A percentile compares a stretch with the other conserved stretches of the same genome.
These are phyloP conservation scores for Cladosporium sp. DNA, from an alignment of 2,329 filamentous ascomycete species.

Conservation along the genomic window DNA sequence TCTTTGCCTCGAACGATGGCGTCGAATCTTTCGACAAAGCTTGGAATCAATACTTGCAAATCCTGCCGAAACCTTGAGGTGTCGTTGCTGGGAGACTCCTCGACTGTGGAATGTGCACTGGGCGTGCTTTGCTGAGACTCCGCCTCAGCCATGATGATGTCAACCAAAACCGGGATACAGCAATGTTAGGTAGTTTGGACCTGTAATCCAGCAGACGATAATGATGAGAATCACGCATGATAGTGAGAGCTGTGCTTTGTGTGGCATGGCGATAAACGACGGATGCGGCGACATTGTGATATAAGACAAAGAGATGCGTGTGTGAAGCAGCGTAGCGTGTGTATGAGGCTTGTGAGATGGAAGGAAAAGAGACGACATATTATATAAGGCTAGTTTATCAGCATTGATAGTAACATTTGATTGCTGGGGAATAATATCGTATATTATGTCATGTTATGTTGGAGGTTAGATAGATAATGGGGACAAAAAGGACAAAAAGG, in stretches of 20 bases:
- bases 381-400: too few relatives aligned
- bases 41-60: background rate
- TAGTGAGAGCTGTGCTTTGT: background rate
- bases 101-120: background rate
- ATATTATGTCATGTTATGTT: too few relatives aligned
- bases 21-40: background rate
- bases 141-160: background rate
- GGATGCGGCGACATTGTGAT: slow-evolving; percentile 9
- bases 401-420: too few relatives aligned
- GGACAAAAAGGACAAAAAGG: slow-evolving; percentile 18
- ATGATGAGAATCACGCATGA: too few relatives aligned
- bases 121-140: background rate
- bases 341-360: background rate
- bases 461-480: too few relatives aligned
- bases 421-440: too few relatives aligned
- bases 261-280: background rate
- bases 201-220: too few relatives aligned
- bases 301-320: background rate
- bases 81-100: background rate
- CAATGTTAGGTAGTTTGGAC: too few relatives aligned
- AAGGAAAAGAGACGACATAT: too few relatives aligned
- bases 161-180: too few relatives aligned
- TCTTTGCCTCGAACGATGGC: background rate
- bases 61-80: background rate
- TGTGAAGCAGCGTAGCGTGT: background rate